Evolutionary conservation across 2,329 filamentous ascomycete genomes (phyloP).

Genomic region (Paecilomyces sp.): DNA sequence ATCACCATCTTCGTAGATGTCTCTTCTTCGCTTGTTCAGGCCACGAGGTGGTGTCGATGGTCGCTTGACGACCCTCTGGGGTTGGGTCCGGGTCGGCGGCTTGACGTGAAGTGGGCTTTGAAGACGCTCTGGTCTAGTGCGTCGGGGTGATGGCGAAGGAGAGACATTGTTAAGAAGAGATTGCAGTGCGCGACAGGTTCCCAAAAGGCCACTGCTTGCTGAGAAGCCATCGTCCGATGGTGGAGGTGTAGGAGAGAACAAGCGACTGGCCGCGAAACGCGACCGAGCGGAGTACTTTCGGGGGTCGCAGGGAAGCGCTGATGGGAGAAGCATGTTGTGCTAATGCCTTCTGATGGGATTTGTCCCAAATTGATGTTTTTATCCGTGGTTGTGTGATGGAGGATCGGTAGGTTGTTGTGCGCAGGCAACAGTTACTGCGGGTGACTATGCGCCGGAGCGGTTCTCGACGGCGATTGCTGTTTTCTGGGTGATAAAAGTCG

Average conservation of each 20-base stretch:
- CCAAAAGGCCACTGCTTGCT: slow-evolving; percentile 30
- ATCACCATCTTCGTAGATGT: slow-evolving; percentile 19
- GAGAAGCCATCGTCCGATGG: slow-evolving; percentile 27
- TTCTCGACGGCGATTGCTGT: slow-evolving; percentile 15
- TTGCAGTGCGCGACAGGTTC: slow-evolving; percentile 36
- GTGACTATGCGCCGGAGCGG: slow-evolving; percentile 25
- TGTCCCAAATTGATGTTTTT: background rate
- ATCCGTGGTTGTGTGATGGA: slow-evolving; percentile 3
- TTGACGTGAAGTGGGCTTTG: slow-evolving; percentile 32
- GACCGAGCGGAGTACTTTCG: slow-evolving; percentile 24
- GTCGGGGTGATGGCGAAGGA: slow-evolving; percentile 28
- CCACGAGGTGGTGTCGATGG: slow-evolving; percentile 19
- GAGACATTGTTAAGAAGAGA: slow-evolving; percentile 32
- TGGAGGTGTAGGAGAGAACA: slow-evolving; percentile 31
- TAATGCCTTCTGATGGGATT: background rate
- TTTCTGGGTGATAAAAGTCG: slow-evolving; percentile 12
- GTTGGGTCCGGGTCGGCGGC: slow-evolving; percentile 18
- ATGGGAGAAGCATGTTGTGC: slow-evolving; percentile 37
- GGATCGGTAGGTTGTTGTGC: slow-evolving; percentile 11
- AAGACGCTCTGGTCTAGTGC: slow-evolving; percentile 28
- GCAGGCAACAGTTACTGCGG: slow-evolving; percentile 8
- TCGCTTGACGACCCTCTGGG: slow-evolving; percentile 20
- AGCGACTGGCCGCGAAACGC: slow-evolving; percentile 26
- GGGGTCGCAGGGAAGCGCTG: slow-evolving; percentile 38
- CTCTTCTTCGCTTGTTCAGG: slow-evolving; percentile 34